Conservation (phyloP, 1,284 basidiomycete species). For the Leccinum griseonigrum region DNA sequence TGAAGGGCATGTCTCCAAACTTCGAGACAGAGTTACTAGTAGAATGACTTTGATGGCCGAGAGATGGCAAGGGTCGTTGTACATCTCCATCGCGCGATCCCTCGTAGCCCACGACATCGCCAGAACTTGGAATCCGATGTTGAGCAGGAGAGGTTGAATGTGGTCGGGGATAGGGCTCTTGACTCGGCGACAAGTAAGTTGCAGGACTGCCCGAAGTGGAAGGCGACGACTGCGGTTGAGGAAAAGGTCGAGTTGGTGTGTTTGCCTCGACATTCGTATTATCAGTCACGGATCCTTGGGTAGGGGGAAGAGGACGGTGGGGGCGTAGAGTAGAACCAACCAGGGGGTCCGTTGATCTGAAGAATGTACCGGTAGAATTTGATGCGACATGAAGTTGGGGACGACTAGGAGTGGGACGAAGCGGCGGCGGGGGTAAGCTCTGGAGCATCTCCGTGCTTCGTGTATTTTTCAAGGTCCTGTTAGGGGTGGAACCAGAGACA, state of each 20-base stretch:
- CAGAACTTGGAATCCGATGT: conserved; percentile 27
- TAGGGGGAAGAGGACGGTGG: conserved; percentile 33
- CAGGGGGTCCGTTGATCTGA: conserved; percentile 22
- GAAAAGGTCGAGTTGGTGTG: conserved; percentile 20
- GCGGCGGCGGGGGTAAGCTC: conserved; percentile 14
- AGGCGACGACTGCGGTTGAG: conserved; percentile 35
- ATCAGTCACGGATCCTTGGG: conserved; percentile 24
- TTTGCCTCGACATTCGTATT: conserved; percentile 20
- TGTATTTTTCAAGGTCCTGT: conserved; percentile 23
- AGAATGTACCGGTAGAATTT: conserved; percentile 13
- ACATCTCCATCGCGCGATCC: conserved; percentile 27
- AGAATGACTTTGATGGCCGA: conserved; percentile 31
- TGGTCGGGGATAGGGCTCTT: conserved; percentile 58
- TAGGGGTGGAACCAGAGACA: conserved; percentile 14
- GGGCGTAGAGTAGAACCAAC: conserved; percentile 16
- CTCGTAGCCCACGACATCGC: conserved; percentile 24
- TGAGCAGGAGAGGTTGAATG: conserved; percentile 55
- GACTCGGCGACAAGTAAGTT: conserved; percentile 29
- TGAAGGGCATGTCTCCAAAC: conserved; percentile 32
- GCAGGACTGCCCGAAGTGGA: conserved; percentile 32
- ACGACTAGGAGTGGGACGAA: conserved; percentile 31
- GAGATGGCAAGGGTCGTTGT: conserved; percentile 28
- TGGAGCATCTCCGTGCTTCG: conserved; percentile 32
- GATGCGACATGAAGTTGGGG: conserved; percentile 26
- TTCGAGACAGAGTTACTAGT: conserved; percentile 27